phyloP scores from a whole-genome alignment of 1,284 basidiomycete species.

The Rhodotorula sp. region DNA sequence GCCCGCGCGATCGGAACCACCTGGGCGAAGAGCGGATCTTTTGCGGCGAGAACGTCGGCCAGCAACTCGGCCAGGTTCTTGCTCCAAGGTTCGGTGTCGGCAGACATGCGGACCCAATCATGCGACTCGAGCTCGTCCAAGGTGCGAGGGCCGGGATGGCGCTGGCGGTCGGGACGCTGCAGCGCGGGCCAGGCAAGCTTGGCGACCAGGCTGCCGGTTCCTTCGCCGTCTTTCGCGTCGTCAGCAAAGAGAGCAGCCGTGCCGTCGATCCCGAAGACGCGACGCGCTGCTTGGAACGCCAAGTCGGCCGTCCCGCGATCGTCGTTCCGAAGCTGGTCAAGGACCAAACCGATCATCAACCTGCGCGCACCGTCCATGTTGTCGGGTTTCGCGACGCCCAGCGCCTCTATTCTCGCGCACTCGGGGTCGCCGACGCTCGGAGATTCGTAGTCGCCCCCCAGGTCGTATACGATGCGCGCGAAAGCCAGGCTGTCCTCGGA shows the following conservation, averaged over 20 bases:
- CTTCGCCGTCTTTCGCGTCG: neutral
- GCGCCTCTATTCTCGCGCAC: neutral
- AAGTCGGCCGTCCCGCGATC: slow-evolving; percentile 9
- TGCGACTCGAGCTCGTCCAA: slow-evolving; percentile 54
- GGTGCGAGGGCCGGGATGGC: slow-evolving; percentile 40
- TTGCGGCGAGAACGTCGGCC: slow-evolving; percentile 58
- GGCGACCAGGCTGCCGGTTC: neutral
- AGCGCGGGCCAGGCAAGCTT: slow-evolving; percentile 12
- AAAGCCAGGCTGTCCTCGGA: slow-evolving; percentile 20
- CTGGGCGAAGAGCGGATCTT: slow-evolving; percentile 67
- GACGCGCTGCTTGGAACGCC: slow-evolving; percentile 25
- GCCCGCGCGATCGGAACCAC: slow-evolving; percentile 60
- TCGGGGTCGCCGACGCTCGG: slow-evolving; percentile 16
- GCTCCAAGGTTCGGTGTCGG: slow-evolving; percentile 66
- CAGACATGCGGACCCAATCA: slow-evolving; percentile 38
- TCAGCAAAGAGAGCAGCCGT: slow-evolving; percentile 1
- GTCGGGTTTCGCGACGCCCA: neutral
- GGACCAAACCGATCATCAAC: slow-evolving; percentile 14
- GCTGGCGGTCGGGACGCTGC: slow-evolving; percentile 7
- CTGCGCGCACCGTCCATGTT: slow-evolving; percentile 20
- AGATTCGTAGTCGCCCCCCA: slow-evolving; percentile 11
- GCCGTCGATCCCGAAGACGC: slow-evolving; percentile 12
- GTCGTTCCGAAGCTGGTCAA: neutral
- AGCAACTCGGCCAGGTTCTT: slow-evolving; percentile 61
- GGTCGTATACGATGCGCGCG: slow-evolving; percentile 25